phyloP scores from a whole-genome alignment of 2,329 filamentous ascomycete genomes.

The Phialemoniopsis sp. region DNA sequence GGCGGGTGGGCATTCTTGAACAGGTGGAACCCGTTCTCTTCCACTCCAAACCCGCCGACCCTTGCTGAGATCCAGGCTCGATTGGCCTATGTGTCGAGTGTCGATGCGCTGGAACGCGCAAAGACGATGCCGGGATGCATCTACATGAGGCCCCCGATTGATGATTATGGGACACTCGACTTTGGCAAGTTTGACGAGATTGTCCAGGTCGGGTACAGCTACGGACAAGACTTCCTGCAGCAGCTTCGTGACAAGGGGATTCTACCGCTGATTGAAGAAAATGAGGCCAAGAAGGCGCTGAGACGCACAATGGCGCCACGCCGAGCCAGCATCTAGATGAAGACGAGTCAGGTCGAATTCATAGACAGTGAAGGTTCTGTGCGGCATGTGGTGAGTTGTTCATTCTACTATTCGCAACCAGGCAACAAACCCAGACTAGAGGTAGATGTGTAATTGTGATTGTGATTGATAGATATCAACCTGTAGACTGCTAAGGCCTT shows the following conservation, averaged over 20 bases:
- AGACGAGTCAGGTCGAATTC: no score
- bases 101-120: conserved; percentile 89
- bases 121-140: conserved; percentile 88
- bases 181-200: conserved; percentile 99
- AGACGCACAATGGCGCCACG: conserved; percentile 76
- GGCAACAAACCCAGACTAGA: no score
- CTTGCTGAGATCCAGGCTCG: conserved; percentile 93
- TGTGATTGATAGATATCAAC: no score
- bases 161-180: conserved; percentile 88
- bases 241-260: conserved; percentile 74
- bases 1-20: conserved; percentile 95
- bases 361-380: no score
- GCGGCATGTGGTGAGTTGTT: no score
- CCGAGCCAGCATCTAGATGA: conserved; percentile 65
- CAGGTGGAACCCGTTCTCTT: conserved; percentile 93
- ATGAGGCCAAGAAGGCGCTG: conserved; percentile 72
- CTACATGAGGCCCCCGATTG: conserved; percentile 95
- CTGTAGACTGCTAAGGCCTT: no score
- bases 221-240: conserved; percentile 75
- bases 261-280: conserved; percentile 66
- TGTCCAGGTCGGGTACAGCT: conserved; percentile 82
- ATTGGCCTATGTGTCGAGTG: conserved; percentile 89
- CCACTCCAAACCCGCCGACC: conserved; percentile 86
- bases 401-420: no score
- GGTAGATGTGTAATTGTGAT: no score